Base-by-base conservation (phyloP, 306 rosid genomes). In the barrel medic (Medicago truncatula) region DNA sequence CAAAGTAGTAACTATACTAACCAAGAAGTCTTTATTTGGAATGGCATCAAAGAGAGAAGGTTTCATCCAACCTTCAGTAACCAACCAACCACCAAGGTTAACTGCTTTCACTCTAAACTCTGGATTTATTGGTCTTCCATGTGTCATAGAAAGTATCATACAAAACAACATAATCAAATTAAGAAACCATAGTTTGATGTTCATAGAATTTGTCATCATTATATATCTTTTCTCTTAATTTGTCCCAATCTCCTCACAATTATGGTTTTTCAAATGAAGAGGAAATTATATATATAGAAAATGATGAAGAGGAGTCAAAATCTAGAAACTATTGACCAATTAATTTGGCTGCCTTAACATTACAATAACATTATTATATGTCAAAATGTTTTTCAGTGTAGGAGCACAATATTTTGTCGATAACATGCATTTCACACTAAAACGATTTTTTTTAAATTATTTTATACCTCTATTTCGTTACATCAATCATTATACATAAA, bases 11-110 rank as follows among this genome's bases (percentile, higher is more conserved):
- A 73, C 80, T 66, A 2, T 18, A 73, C 80, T 66, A 2, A 63
- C 61, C 96, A 90, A 82, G 63, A 90, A 82, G 66, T 92, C 96
- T 53, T 88, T 92, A 80, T 90, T 90, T 61, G 89, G 90, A 62
- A 92, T 90, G 60, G 83, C 92, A 62, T 90, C 94, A 14, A 92
- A 90, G 34, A 92, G 94, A 66, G 92, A 86, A 73, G 96, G 97
- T 79, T 90, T 86, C 3, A 92, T 92, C 97, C 96, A 92, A 72
- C 96, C 97, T 82, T 92, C 97, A 5, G 92, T 86, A 5, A 90
- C 92, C 1, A 92, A 80, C 96, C 97, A 92, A 21, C 96, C 96
- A 46, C 97, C 97, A 1, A 92, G 76, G 71, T 84, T 90, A 47
- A 92, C 96, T 7, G 96, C 91, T 80, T 12, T 90, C 10, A 88